Evolutionary conservation across 805 yeast species (phyloP), one percentile per base, ranked within the genome.

Genomic region (Kluyveromyces dobzhanskii): DNA sequence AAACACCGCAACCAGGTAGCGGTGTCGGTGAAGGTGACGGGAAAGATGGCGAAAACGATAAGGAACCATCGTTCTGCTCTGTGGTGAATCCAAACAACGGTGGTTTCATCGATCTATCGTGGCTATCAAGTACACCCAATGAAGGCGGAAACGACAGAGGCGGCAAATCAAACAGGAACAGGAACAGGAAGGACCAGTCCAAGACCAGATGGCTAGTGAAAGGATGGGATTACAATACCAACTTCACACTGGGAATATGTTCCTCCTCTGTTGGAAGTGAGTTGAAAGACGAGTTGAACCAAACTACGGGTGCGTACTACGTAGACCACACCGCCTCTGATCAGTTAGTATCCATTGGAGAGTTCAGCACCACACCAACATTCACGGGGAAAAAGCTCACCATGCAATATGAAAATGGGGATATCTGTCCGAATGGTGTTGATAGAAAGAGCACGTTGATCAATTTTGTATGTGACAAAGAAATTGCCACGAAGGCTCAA

Each of bases 401-500:
- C 1, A 56, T 86, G 45, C 79, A 78, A 30, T 87, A 87, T 58
- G 70, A 65, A 28, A 72, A 76, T 51, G 95, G 95, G 2, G 75
- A 78, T 31, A 66, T 58, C 50, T 76, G 87, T 61, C 64, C 71
- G 16, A 67, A 70, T 42, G 80, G 82, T 0, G 60, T 68, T 36
- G 70, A 66, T 27, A 65, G 76, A 36, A 80, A 73, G 50, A 76
- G 87, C 3, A 73, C 94, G 0, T 57, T 84, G 3, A 54, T 86
- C 34, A 71, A 84, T 17, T 83, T 86, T 47, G 71, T 79, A 11
- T 86, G 96, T 59, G 95, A 85, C 58, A 69, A 84, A 44, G 90
- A 82, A 37, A 74, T 82, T 52, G 59, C 73, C 54, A 61, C 74
- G 4, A 74, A 74, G 44, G 92, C 88, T 0, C 67, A 75, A 26